Base-by-base conservation (phyloP, 768 basidiomycete genomes). In the Leucogyrophana mollusca region DNA sequence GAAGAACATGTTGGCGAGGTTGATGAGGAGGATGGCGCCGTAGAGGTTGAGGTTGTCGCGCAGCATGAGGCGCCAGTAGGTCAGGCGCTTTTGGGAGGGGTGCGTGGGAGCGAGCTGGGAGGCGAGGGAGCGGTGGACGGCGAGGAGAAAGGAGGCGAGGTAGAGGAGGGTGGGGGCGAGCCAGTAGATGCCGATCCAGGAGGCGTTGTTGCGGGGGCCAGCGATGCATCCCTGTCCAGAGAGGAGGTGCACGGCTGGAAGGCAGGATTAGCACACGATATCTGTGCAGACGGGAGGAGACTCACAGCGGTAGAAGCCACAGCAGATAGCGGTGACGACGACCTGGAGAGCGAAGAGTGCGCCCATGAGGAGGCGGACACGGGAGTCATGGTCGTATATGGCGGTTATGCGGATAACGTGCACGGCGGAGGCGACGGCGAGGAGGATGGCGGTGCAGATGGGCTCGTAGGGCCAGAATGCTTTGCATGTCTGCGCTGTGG, bases 111-210 rank as follows among this genome's bases (percentile, higher is more conserved):
- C 27, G 14, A 53, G 50, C 23, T 59, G 59, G 20, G 59, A 60
- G 34, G 38, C 30, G 13, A 64, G 24, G 24, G 60, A 65, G 16
- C 60, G 57, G 9, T 16, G 22, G 11, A 65, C 27, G 20, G 60
- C 59, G 34, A 61, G 50, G n/a, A 40, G 22, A 17, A 62, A 66
- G 6, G 60, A 60, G 38, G 57, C 53, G 7, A 58, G 78, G 48
- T 65, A 89, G 17, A 90, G 75, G 30, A 89, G 34, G 30, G 90
- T 90, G 21, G 87, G 84, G 0, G 79, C 78, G 6, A 86, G 65
- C 90, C 90, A 93, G 73, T 92, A 93, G 53, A 92, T 78, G 38
- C 82, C 90, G 41, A 91, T 86, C 89, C 89, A 92, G 30, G 60
- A 58, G 34, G 52, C 51, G 65, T 77, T 82, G 54, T 77, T 67